Evolutionary conservation across 176 grass and related monocot species (phyloP).

Genomic region (Pontederia crassipes): DNA sequence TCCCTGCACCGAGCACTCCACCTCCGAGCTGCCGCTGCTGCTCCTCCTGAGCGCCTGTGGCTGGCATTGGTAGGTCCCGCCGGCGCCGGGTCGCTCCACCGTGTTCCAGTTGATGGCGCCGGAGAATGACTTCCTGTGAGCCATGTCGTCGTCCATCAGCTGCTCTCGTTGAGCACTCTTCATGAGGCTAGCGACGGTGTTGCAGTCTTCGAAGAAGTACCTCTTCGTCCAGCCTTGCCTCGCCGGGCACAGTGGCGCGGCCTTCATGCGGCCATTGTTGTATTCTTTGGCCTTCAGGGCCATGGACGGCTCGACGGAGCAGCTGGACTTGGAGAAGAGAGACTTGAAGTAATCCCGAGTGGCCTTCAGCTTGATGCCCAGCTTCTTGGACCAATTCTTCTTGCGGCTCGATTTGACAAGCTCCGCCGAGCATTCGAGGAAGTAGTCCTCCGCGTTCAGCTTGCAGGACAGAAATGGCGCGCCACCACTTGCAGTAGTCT

Average conservation of each 20-base stretch:
- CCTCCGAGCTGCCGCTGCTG: constrained; percentile 48
- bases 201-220: not conserved
- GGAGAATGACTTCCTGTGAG: constrained; percentile 48
- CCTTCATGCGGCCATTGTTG: not conserved
- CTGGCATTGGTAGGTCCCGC: not conserved
- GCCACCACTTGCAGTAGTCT: constrained; percentile 28
- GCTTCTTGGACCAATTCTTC: constrained; percentile 21
- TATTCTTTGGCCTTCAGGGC: not conserved
- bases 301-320: constrained; percentile 29
- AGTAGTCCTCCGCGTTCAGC: constrained; percentile 11
- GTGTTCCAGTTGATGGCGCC: constrained; percentile 36
- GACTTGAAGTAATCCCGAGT: constrained; percentile 39
- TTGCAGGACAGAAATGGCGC: constrained; percentile 9
- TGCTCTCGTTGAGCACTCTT: constrained; percentile 40
- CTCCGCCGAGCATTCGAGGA: not conserved
- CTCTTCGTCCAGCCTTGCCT: constrained; percentile 1
- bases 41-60: constrained; percentile 27
- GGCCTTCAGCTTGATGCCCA: constrained; percentile 33
- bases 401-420: not conserved
- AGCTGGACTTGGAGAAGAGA: constrained; percentile 34
- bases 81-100: not conserved
- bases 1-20: constrained; percentile 57
- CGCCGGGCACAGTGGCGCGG: not conserved
- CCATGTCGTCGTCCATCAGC: constrained; percentile 30
- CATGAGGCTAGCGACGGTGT: constrained; percentile 19